Evolutionary conservation across 78 protist genomes (phyloP).

Genomic region (Dictyostelium capitatum): DNA sequence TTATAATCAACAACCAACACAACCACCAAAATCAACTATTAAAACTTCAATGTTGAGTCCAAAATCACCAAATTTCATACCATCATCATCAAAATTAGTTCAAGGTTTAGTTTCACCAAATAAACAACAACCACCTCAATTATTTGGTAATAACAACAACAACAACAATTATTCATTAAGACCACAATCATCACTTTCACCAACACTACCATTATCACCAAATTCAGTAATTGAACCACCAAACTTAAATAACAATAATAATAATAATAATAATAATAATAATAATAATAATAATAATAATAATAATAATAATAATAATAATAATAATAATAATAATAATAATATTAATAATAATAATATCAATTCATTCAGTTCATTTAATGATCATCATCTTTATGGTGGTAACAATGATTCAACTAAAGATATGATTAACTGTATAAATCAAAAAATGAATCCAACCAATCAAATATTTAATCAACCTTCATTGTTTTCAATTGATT

Average conservation of each 20-base stretch:
- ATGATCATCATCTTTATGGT: background rate
- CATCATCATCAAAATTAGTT: background rate
- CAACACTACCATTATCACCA: background rate
- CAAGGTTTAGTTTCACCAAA: background rate
- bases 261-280: background rate
- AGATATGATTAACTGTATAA: constrained; percentile 1
- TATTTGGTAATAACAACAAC: background rate
- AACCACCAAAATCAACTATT: constrained; percentile 21
- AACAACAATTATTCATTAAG: background rate
- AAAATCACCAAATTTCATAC: constrained; percentile 69
- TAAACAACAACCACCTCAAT: no score
- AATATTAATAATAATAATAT: background rate
- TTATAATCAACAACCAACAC: background rate
- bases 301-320: background rate
- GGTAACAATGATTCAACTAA: background rate
- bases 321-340: background rate
- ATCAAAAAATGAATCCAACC: constrained; percentile 5
- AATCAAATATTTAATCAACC: background rate
- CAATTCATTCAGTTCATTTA: background rate
- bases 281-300: background rate
- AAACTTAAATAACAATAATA: background rate
- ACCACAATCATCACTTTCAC: background rate
- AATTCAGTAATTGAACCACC: background rate
- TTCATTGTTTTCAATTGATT: background rate
- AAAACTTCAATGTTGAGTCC: constrained; percentile 51